Conservation (phyloP, 139 green algal species). For the Yamagishiella unicocca region DNA sequence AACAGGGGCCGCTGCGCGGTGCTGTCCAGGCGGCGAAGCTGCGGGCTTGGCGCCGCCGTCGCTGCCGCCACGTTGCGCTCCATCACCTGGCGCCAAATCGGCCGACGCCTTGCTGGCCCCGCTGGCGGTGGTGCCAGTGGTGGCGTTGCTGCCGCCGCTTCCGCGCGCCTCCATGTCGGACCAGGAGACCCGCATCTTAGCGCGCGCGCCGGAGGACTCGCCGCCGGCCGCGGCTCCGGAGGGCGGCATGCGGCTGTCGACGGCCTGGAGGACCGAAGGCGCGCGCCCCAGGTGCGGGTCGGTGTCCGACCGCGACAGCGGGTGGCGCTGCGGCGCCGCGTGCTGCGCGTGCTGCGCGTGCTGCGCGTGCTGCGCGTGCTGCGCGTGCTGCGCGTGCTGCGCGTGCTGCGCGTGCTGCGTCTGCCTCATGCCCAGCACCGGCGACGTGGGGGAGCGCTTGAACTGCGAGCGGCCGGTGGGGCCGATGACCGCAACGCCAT, state of each 20-base stretch:
- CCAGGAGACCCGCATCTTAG: conserved; percentile 5
- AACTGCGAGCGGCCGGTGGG: no score
- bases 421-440: no score
- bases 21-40: not conserved
- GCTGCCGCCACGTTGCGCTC: not conserved
- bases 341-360: not conserved
- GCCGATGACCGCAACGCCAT: no score
- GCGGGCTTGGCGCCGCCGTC: not conserved
- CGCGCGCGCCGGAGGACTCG: not conserved
- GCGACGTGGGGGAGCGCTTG: no score
- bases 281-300: not conserved
- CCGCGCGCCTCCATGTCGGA: not conserved
- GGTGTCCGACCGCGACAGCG: not conserved
- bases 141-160: not conserved
- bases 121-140: not conserved
- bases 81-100: not conserved
- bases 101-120: not conserved
- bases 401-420: no score
- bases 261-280: not conserved
- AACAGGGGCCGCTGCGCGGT: not conserved
- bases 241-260: not conserved
- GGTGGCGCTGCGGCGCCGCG: not conserved
- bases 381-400: no score
- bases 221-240: not conserved
- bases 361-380: no score